Percentiles rank a stretch among this genome's conserved stretches.
phyloP scores from a whole-genome alignment of 176 grass and related monocot species.

The Typha latifolia region DNA sequence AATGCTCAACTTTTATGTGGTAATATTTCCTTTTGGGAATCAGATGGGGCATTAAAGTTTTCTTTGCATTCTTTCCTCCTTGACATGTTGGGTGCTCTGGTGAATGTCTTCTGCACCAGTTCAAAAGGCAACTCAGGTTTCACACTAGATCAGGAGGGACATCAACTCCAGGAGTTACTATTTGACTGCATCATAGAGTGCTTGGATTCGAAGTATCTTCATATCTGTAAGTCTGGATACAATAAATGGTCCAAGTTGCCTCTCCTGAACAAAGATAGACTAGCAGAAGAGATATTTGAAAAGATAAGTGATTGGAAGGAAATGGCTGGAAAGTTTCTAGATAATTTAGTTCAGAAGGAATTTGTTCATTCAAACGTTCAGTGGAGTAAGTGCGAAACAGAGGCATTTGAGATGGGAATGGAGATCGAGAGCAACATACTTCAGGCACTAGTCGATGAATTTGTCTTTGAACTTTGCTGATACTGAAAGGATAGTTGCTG shows the following conservation, averaged over 20 bases:
- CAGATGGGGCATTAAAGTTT: not conserved
- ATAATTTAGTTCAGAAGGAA: conserved; percentile 38
- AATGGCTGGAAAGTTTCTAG: conserved; percentile 16
- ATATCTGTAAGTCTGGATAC: conserved; percentile 55
- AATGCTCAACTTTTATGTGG: conserved; percentile 45
- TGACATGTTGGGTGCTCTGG: conserved; percentile 34
- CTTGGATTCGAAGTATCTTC: conserved; percentile 41
- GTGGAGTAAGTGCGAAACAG: conserved; percentile 26
- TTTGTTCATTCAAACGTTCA: conserved; percentile 23
- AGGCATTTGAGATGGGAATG: conserved; percentile 53
- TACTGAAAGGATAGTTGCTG: not conserved
- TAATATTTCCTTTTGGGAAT: conserved; percentile 4
- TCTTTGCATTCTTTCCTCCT: conserved; percentile 40
- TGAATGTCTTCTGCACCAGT: conserved; percentile 8
- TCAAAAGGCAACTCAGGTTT: not conserved
- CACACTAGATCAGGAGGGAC: conserved; percentile 27
- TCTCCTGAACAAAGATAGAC: conserved; percentile 25
- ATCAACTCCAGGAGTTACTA: conserved; percentile 38
- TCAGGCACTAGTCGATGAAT: conserved; percentile 41
- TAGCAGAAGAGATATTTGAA: conserved; percentile 33
- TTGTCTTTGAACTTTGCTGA: conserved; percentile 36
- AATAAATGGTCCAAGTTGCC: conserved; percentile 30
- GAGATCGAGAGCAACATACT: conserved; percentile 61
- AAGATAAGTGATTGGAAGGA: conserved; percentile 44
- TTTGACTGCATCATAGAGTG: conserved; percentile 74